These are phyloP conservation scores for Cryptococcus hybrid DNA, from an alignment of 1,284 basidiomycete species.

Conservation along the genomic window DNA sequence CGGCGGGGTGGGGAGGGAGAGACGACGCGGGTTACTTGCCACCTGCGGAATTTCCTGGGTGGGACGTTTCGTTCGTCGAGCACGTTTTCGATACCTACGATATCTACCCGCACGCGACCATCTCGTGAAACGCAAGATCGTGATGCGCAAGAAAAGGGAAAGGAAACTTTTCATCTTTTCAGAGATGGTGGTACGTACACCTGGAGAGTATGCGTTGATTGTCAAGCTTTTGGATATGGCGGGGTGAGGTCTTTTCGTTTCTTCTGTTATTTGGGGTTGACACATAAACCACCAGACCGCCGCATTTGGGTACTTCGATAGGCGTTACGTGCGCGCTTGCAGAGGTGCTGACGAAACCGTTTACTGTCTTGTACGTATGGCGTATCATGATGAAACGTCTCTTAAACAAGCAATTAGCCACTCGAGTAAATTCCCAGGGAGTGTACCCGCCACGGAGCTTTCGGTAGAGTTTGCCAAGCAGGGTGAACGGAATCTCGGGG, in stretches of 20 bases:
- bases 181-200: slow-evolving; percentile 11
- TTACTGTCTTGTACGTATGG: slow-evolving; percentile 8
- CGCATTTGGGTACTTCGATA: slow-evolving; percentile 13
- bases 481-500: slow-evolving; percentile 13
- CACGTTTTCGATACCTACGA: no score
- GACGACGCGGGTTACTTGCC: no score
- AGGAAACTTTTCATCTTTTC: slow-evolving; percentile 7
- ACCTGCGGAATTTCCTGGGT: no score
- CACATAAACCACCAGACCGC: slow-evolving; percentile 1
- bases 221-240: slow-evolving; percentile 10
- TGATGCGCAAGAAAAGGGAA: neutral
- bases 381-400: no score
- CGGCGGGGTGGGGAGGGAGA: no score
- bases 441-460: slow-evolving; percentile 8
- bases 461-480: slow-evolving; percentile 8
- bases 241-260: slow-evolving; percentile 4
- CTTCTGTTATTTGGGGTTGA: neutral
- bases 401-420: neutral
- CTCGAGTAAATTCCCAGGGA: slow-evolving; percentile 7
- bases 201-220: slow-evolving; percentile 6
- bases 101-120: no score
- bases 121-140: no score
- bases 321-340: slow-evolving; percentile 8
- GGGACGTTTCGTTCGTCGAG: no score
- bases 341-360: slow-evolving; percentile 4